Conservation (phyloP, 2,329 filamentous ascomycete species). For the Podosphaera aphanis region DNA sequence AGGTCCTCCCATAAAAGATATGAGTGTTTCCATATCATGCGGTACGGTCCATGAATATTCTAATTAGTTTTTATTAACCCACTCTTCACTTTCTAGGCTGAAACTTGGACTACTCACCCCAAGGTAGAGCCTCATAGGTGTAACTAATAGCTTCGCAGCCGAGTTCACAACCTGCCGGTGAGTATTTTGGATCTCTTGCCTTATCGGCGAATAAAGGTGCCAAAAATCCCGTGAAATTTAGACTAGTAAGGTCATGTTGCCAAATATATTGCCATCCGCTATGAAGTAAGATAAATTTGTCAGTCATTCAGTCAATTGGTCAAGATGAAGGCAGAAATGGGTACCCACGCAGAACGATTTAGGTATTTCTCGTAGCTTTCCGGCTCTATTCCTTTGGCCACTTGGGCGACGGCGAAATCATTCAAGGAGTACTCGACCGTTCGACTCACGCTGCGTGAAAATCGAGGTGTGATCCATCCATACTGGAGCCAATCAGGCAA, state of each 20-base stretch:
- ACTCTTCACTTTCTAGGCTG: not conserved
- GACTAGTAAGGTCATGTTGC: slow-evolving; percentile 31
- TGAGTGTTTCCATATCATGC: slow-evolving; percentile 28
- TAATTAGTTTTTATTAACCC: not conserved
- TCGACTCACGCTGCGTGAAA: slow-evolving; percentile 36
- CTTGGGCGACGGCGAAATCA: slow-evolving; percentile 42
- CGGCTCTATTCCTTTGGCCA: slow-evolving; percentile 34
- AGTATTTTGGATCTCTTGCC: slow-evolving; percentile 17
- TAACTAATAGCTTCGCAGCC: slow-evolving; percentile 1
- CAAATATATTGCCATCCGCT: slow-evolving; percentile 49
- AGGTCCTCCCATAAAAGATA: slow-evolving; percentile 23
- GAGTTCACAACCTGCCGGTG: not conserved
- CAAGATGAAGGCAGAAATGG: not conserved
- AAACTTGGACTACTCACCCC: slow-evolving; percentile 13
- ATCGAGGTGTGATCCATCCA: slow-evolving; percentile 42
- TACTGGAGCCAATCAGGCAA: slow-evolving; percentile 41
- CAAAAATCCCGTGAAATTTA: slow-evolving; percentile 41
- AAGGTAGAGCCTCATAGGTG: slow-evolving; percentile 25
- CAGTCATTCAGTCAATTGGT: not conserved
- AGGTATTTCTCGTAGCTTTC: slow-evolving; percentile 36
- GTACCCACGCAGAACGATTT: slow-evolving; percentile 23
- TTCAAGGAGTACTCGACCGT: slow-evolving; percentile 46
- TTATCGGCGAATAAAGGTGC: slow-evolving; percentile 30
- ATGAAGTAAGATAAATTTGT: not conserved
- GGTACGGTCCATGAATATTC: slow-evolving; percentile 30